These are phyloP conservation scores for Iris macrosiphon DNA, from an alignment of 106 monocot genomes.

Conservation along the genomic window DNA sequence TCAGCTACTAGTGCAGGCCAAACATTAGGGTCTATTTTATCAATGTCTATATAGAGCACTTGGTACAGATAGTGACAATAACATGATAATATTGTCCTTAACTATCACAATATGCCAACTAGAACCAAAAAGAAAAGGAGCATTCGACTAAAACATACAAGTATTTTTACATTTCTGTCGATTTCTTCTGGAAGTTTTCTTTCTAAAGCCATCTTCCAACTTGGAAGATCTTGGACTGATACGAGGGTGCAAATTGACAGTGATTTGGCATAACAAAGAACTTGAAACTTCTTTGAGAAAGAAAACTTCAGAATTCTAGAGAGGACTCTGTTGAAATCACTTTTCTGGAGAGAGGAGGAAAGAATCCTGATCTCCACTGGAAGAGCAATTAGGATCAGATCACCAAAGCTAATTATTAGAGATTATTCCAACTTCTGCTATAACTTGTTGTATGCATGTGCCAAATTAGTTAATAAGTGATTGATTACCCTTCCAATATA, in stretches of 20 bases:
- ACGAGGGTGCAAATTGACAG: conserved; percentile 57
- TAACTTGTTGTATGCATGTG: conserved; percentile 37
- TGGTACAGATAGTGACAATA: conserved; percentile 52
- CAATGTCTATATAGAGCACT: conserved; percentile 74
- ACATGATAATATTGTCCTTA: neutral
- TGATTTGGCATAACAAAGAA: conserved; percentile 4
- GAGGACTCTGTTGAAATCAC: conserved; percentile 19
- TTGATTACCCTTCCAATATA: too few relatives aligned
- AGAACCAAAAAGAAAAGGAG: neutral
- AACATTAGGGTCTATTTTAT: conserved; percentile 79
- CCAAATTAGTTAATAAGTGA: too few relatives aligned
- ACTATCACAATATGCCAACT: neutral
- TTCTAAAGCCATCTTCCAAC: conserved; percentile 97
- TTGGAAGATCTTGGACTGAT: conserved; percentile 92
- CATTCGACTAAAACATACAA: neutral
- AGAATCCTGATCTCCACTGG: conserved; percentile 16
- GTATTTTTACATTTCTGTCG: conserved; percentile 63
- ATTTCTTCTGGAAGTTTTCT: conserved; percentile 66
- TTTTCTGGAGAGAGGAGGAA: conserved; percentile 65
- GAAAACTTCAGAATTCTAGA: conserved; percentile 9
- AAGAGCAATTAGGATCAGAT: conserved; percentile 27
- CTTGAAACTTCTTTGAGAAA: conserved; percentile 1
- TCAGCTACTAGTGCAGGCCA: conserved; percentile 95
- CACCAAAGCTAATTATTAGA: conserved; percentile 77
- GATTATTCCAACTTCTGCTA: conserved; percentile 96